Base-by-base conservation (phyloP, 192 early-diverging fungal species). In the Gigaspora rosea region DNA sequence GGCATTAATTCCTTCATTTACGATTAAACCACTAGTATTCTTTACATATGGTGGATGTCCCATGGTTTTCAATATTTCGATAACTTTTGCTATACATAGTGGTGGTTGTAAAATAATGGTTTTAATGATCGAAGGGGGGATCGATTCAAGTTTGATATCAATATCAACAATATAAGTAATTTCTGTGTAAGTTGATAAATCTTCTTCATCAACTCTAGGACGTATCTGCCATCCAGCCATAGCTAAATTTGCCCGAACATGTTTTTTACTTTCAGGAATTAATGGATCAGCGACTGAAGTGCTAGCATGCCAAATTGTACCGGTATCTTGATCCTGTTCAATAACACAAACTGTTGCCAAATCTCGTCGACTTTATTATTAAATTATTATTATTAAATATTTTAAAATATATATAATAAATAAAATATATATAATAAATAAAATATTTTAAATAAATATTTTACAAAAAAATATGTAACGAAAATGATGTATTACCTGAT, bases 21-120 rank as follows among this genome's bases (percentile, higher is more conserved):
- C 78, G 3, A 86, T 71, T 22, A 81, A 84, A 12, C 84, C 85
- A 41, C 84, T 81, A 8, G 87, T 81, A 15, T 83, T 80, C 3
- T 82, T 80, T 8, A 87, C 80, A 78, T 88, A 89, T 15, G 88
- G 88, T 27, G 88, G 88, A 75, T 81, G 86, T 10, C 88, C 88
- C 33, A 67, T 62, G 41, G 83, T 82, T 57, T 80, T 71, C 10
- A 89, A 62, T 36, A 83, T 85, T 6, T 86, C 82, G 41, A 82
- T 72, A 20, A 88, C 54, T 11, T 81, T 80, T 46, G 72, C 50
- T 8, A 89, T 78, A 46, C 81, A 81, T 27, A 82, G 73, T 49
- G 85, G 87, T 65, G 84, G 85, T 71, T 87, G 86, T 13, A 75
- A 71, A 4, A 82, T 77, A 13, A 88, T 54, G 9, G 56, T 78